Evolutionary conservation across 83 land plant genomes (phyloP), one percentile per base, ranked within the genome.

Genomic region (Picea abies): DNA sequence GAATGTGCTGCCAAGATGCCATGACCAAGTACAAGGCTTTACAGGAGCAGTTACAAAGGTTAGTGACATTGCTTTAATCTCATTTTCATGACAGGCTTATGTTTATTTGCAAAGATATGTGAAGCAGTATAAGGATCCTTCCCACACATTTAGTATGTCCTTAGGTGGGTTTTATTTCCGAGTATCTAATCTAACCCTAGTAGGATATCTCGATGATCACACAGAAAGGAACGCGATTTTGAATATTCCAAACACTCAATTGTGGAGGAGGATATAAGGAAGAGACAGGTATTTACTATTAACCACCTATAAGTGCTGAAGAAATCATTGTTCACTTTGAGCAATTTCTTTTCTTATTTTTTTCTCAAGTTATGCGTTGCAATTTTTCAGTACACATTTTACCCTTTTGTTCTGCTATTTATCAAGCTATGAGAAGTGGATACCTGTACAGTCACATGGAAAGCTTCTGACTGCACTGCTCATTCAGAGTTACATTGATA

Each of bases 1-100:
- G 76, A 29, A 73, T 44, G 58, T 41, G 22, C 15, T 19, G 60
- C 44, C 25, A 63, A 78, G 60, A 62, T 63, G 62, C 85, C 32
- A 32, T 63, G 60, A 6, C 49, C 37, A 79, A 79, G 73, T 78
- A 60, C 60, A 47, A 49, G 29, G 76, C 44, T 61, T 47, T 83
- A 4, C 39, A 83, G 76, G 56, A 63, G 29, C 71, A 79, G 63
- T 29, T 83, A 17, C 49, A 79, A 78, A 80, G 72, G 81, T 78
- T 32, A 64, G 82, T 76, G 29, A 23, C 9, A 75, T 47, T 69
- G 29, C 60, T 49, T 16, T 5, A 75, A 75, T 23, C 41, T 58
- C 14, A 23, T 75, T 75, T 44, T 58, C 25, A 35, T 35, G 41
- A 32, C 14, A 16, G 16, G 58, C 25, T 14, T 58, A 77, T 49